Conservation (phyloP, 208 protist genomes). For the Acanthamoeba quina region DNA sequence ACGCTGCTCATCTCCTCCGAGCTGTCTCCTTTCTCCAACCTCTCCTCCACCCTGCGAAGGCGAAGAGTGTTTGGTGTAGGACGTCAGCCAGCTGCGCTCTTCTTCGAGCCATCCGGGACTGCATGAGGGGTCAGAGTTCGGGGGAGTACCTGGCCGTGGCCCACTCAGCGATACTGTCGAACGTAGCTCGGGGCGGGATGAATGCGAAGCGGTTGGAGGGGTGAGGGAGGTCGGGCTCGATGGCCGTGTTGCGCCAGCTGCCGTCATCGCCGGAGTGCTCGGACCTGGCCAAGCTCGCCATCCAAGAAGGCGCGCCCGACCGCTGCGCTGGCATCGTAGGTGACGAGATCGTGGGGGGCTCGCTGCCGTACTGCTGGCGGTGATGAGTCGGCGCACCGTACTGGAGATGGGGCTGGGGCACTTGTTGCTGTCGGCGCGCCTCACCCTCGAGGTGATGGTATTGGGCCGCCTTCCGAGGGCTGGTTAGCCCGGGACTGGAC, state of each 20-base stretch:
- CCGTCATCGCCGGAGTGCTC: neutral
- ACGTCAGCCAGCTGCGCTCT: neutral
- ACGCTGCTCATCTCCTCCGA: slow-evolving; percentile 29
- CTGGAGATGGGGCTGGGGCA: neutral
- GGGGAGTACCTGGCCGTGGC: neutral
- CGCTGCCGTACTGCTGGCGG: neutral
- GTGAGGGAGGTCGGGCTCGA: neutral
- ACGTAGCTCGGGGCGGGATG: neutral
- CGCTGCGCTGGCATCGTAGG: neutral
- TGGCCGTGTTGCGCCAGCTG: neutral
- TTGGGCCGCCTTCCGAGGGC: too few species aligned
- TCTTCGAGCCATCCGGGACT: neutral
- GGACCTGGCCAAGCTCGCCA: neutral
- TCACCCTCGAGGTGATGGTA: too few species aligned
- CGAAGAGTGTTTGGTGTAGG: neutral
- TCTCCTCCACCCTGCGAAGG: neutral
- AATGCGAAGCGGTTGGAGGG: neutral
- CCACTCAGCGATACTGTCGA: neutral
- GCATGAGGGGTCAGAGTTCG: rapidly evolving
- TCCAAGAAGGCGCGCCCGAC: neutral
- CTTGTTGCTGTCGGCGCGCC: too few species aligned
- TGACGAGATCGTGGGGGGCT: neutral
- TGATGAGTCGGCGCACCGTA: neutral
- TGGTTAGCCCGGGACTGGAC: too few species aligned
- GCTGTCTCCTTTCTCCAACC: slow-evolving; percentile 5